phyloP scores from a whole-genome alignment of 2,329 filamentous ascomycete species.

The Claviceps africana region DNA sequence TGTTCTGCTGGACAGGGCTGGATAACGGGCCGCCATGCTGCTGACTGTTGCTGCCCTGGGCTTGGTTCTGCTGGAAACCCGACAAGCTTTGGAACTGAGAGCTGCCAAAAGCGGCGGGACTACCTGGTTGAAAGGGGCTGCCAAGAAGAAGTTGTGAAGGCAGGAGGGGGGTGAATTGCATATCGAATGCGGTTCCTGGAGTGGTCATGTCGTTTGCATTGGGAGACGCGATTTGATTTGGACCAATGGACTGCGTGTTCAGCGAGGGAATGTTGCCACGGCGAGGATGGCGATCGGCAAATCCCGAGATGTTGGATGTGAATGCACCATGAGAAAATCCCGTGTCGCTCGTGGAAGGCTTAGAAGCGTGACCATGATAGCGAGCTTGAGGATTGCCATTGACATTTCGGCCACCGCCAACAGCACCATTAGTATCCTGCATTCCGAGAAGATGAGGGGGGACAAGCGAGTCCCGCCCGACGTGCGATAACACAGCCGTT shows the following conservation, averaged over 20 bases:
- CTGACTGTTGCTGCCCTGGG: constrained; percentile 34
- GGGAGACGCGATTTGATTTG: constrained; percentile 25
- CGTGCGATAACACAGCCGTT: constrained; percentile 70
- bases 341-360: constrained; percentile 70
- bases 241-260: constrained; percentile 62
- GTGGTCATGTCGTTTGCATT: constrained; percentile 64
- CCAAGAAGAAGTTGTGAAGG: constrained; percentile 90
- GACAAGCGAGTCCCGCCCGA: constrained; percentile 71
- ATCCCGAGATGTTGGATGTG: constrained; percentile 71
- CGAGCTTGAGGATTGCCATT: constrained; percentile 40
- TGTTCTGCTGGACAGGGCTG: constrained; percentile 62
- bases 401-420: constrained; percentile 30
- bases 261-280: constrained; percentile 80
- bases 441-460: constrained; percentile 79
- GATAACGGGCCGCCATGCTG: constrained; percentile 48
- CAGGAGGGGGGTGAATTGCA: constrained; percentile 95
- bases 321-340: constrained; percentile 91
- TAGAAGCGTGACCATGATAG: constrained; percentile 58
- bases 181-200: constrained; percentile 81
- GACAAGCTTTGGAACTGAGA: constrained; percentile 82
- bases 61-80: constrained; percentile 49
- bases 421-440: constrained; percentile 66
- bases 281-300: constrained; percentile 75
- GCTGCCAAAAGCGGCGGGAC: constrained; percentile 75
- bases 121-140: constrained; percentile 92